A percentile compares a stretch with the other conserved stretches of the same genome.
These are phyloP conservation scores for Podospora sp. DNA, from an alignment of 495 filamentous ascomycete genomes.

Conservation along the genomic window DNA sequence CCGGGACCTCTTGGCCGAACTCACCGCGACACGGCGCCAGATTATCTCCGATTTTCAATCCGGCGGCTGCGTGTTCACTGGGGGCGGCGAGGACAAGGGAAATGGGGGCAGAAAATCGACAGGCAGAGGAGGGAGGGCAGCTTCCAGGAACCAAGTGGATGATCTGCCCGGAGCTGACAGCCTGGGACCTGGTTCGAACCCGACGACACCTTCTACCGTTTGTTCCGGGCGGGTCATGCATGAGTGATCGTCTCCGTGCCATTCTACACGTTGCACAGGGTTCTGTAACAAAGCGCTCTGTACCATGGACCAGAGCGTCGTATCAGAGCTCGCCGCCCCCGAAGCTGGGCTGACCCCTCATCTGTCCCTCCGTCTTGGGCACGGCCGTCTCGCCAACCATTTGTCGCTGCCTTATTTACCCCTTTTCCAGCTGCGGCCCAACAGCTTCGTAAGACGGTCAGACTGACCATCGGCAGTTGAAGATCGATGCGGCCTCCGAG, in stretches of 20 bases:
- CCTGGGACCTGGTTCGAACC: constrained; percentile 1
- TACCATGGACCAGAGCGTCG: constrained; percentile 18
- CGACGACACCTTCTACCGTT: background rate
- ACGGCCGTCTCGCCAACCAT: background rate
- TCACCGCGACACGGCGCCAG: background rate
- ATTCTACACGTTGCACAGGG: background rate
- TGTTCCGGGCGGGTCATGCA: background rate
- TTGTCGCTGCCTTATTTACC: background rate
- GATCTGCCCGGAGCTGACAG: constrained; percentile 1
- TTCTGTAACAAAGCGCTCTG: constrained; percentile 15
- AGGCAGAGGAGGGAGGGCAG: background rate
- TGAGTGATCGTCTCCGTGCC: constrained; percentile 9
- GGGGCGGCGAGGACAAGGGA: background rate
- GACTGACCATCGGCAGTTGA: background rate
- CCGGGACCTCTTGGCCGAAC: background rate
- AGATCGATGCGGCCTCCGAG: background rate
- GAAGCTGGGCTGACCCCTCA: background rate
- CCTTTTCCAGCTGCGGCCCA: background rate
- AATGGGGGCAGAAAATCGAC: background rate
- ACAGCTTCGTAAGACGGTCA: background rate
- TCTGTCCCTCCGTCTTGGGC: background rate
- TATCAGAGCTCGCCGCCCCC: constrained; percentile 16
- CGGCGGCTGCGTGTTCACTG: background rate
- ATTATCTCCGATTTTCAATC: constrained; percentile 5
- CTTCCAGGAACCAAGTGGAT: background rate